Evolutionary conservation across 1,284 basidiomycete genomes (phyloP).

Genomic region (Mycena sp.): DNA sequence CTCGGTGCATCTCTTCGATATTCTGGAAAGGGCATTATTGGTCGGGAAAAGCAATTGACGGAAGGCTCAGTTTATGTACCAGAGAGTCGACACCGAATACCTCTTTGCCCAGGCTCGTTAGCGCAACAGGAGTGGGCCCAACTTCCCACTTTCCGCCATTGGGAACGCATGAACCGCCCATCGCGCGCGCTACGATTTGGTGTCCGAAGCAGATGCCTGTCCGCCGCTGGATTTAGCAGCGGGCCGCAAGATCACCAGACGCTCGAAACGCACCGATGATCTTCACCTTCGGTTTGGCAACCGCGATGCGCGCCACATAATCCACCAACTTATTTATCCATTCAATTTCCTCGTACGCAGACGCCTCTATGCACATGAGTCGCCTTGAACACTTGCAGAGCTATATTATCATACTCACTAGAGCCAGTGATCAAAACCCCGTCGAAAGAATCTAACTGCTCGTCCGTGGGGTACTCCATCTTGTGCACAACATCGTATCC

Average conservation of each 20-base stretch:
- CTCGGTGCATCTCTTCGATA: slow-evolving; percentile 87
- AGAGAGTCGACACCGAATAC: slow-evolving; percentile 67
- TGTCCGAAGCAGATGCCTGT: slow-evolving; percentile 91
- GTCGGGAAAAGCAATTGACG: slow-evolving; percentile 3
- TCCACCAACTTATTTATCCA: slow-evolving; percentile 79
- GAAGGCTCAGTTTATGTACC: slow-evolving; percentile 39
- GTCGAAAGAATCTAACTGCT: slow-evolving; percentile 56
- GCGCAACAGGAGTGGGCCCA: slow-evolving; percentile 70
- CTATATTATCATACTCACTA: slow-evolving; percentile 49
- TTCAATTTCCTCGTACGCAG: slow-evolving; percentile 73
- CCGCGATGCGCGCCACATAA: slow-evolving; percentile 59
- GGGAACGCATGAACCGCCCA: slow-evolving; percentile 74
- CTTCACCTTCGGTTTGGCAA: slow-evolving; percentile 63
- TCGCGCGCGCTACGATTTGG: slow-evolving; percentile 82
- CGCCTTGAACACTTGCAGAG: background rate
- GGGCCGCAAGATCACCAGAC: background rate
- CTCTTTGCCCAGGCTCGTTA: slow-evolving; percentile 72
- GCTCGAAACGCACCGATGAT: slow-evolving; percentile 62
- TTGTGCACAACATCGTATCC: slow-evolving; percentile 66
- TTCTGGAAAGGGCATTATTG: slow-evolving; percentile 20
- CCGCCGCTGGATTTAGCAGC: background rate
- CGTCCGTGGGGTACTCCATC: slow-evolving; percentile 63
- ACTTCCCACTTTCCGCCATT: slow-evolving; percentile 81
- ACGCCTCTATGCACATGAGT: slow-evolving; percentile 55
- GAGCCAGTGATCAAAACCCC: slow-evolving; percentile 76